Conservation (phyloP, 768 basidiomycete genomes). For the Calvatia gigantea region DNA sequence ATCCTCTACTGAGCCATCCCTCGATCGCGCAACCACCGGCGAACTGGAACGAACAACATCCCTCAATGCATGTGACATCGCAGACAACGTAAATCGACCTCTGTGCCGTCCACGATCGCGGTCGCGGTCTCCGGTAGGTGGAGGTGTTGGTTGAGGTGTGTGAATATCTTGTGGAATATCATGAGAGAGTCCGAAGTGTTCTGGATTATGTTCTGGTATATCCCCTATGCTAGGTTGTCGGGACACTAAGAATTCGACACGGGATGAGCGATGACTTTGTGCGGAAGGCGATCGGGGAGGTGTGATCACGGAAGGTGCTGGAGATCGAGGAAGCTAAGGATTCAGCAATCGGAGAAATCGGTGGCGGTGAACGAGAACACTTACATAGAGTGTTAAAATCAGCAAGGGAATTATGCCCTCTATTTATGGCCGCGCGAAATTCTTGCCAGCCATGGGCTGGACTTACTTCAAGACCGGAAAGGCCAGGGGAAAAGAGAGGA, state of each 20-base stretch:
- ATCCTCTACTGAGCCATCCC: slow-evolving; percentile 2
- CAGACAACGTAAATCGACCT: slow-evolving; percentile 41
- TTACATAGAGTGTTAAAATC: slow-evolving; percentile 7
- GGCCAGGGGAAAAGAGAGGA: slow-evolving; percentile 2
- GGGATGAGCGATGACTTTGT: slow-evolving; percentile 5
- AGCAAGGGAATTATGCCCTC: slow-evolving; percentile 19
- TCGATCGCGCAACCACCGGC: slow-evolving; percentile 16
- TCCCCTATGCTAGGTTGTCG: slow-evolving; percentile 39
- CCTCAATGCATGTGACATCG: slow-evolving; percentile 45
- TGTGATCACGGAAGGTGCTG: not conserved
- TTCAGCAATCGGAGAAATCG: slow-evolving; percentile 16
- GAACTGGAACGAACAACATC: slow-evolving; percentile 52
- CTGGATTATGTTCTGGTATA: slow-evolving; percentile 26
- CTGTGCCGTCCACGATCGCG: slow-evolving; percentile 14
- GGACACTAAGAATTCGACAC: slow-evolving; percentile 30
- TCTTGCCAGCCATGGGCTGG: slow-evolving; percentile 37
- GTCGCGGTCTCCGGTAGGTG: slow-evolving; percentile 4
- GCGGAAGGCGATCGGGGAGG: not conserved
- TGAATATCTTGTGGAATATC: not conserved
- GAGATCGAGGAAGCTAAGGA: slow-evolving; percentile 8
- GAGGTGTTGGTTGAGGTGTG: not conserved
- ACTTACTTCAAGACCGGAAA: slow-evolving; percentile 6
- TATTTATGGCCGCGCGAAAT: slow-evolving; percentile 31
- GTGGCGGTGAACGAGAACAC: not conserved
- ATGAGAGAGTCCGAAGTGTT: not conserved